Conservation (phyloP, 148 eudicot species). For the Arctostaphylos glauca region DNA sequence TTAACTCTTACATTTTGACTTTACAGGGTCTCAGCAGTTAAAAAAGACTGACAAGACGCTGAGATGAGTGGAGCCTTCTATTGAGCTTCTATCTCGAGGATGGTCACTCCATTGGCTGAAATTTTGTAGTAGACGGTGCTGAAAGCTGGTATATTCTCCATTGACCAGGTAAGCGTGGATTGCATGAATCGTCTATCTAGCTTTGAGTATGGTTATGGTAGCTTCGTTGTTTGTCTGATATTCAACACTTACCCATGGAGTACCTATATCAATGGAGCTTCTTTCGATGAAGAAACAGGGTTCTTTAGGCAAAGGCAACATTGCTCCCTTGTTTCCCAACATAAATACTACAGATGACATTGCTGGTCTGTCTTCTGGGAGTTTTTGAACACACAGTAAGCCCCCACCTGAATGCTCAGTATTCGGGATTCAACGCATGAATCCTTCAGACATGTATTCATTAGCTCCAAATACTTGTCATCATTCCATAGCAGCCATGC, state of each 20-base stretch:
- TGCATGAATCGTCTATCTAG: background rate
- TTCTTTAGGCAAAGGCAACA: background rate
- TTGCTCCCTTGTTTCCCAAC: background rate
- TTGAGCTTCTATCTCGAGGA: background rate
- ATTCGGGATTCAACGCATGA: background rate
- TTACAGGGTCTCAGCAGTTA: background rate
- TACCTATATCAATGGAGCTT: background rate
- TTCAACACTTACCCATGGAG: background rate
- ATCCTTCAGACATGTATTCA: background rate
- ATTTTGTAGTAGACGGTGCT: background rate
- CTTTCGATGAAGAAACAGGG: slow-evolving; percentile 3
- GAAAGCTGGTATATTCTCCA: background rate
- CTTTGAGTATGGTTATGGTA: background rate
- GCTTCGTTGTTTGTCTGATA: too few relatives aligned
- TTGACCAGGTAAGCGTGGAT: background rate
- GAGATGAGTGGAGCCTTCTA: background rate
- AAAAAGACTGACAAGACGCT: background rate
- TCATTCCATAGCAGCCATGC: slow-evolving; percentile 5
- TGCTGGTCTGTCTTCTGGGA: background rate
- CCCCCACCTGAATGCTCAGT: background rate
- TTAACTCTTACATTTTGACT: background rate
- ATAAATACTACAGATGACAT: slow-evolving; percentile 2
- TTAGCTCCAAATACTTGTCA: background rate
- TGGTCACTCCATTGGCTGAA: background rate
- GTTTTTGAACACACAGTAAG: background rate